Conservation (phyloP, 805 yeast genomes). For the Torulaspora franciscae region DNA sequence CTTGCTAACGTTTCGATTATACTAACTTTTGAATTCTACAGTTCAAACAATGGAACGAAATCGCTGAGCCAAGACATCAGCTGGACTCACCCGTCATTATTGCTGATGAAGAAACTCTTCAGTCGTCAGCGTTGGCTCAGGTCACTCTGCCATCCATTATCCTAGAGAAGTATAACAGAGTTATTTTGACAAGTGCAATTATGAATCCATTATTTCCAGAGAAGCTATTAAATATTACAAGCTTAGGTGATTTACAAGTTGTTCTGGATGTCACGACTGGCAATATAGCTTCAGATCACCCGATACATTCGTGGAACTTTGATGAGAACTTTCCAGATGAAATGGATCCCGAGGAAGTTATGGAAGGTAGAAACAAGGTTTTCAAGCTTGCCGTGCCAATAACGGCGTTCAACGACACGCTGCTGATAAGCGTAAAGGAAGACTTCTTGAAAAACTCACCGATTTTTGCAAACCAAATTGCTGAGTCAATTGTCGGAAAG, state of each 20-base stretch:
- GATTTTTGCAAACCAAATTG: slow-evolving; percentile 32
- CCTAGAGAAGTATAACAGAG: slow-evolving; percentile 14
- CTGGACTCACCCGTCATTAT: slow-evolving; percentile 34
- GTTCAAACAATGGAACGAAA: slow-evolving; percentile 50
- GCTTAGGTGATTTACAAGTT: slow-evolving; percentile 20
- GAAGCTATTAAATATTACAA: slow-evolving; percentile 8
- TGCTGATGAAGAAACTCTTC: slow-evolving; percentile 24
- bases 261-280: slow-evolving; percentile 8
- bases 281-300: not conserved
- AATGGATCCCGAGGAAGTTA: slow-evolving; percentile 17
- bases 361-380: slow-evolving; percentile 5
- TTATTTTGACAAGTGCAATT: slow-evolving; percentile 25
- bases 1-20: not conserved
- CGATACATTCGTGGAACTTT: slow-evolving; percentile 21
- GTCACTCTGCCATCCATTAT: slow-evolving; percentile 24
- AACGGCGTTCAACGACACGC: slow-evolving; percentile 16
- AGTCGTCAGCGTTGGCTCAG: slow-evolving; percentile 31
- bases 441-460: slow-evolving; percentile 35
- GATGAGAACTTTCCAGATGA: slow-evolving; percentile 30
- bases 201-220: slow-evolving; percentile 31
- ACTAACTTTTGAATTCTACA: slow-evolving; percentile 12
- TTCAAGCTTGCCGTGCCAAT: slow-evolving; percentile 21
- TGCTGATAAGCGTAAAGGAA: slow-evolving; percentile 27
- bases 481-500: slow-evolving; percentile 22
- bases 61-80: slow-evolving; percentile 46